Conservation (phyloP, 306 rosid genomes). For the Nissolia schottii region DNA sequence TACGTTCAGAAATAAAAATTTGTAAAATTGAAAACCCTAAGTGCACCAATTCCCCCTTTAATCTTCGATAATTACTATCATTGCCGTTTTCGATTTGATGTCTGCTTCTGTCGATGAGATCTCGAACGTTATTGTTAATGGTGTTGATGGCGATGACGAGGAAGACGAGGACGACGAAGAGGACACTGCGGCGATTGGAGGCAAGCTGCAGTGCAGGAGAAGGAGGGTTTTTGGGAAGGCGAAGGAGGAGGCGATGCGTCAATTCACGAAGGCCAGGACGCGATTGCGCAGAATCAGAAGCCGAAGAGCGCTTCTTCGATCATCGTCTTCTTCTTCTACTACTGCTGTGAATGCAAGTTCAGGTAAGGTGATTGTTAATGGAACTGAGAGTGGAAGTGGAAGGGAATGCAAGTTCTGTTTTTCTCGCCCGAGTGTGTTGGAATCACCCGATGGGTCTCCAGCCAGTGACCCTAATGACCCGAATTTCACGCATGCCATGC, state of each 20-base stretch:
- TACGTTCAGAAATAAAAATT: background rate
- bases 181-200: constrained; percentile 13
- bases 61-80: background rate
- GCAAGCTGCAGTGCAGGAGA: constrained; percentile 12
- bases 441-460: constrained; percentile 40
- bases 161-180: constrained; percentile 35
- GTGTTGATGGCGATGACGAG: constrained; percentile 28
- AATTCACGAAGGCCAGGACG: constrained; percentile 41
- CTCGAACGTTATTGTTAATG: constrained; percentile 31
- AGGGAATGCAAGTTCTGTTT: constrained; percentile 63
- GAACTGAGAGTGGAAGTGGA: constrained; percentile 27
- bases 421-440: constrained; percentile 40
- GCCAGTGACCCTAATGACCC: constrained; percentile 55
- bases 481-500: constrained; percentile 47
- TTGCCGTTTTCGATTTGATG: constrained; percentile 36
- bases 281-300: constrained; percentile 26
- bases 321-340: constrained; percentile 29
- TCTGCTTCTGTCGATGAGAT: constrained; percentile 48
- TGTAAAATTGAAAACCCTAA: background rate
- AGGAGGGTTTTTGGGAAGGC: constrained; percentile 29
- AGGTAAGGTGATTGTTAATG: constrained; percentile 33
- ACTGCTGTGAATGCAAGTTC: constrained; percentile 21
- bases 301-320: constrained; percentile 22
- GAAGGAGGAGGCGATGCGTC: constrained; percentile 37
- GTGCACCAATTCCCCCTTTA: background rate